Evolutionary conservation across 306 rosid genomes (phyloP), one percentile per base, ranked within the genome.

Genomic region (Cicer chorassanicum): DNA sequence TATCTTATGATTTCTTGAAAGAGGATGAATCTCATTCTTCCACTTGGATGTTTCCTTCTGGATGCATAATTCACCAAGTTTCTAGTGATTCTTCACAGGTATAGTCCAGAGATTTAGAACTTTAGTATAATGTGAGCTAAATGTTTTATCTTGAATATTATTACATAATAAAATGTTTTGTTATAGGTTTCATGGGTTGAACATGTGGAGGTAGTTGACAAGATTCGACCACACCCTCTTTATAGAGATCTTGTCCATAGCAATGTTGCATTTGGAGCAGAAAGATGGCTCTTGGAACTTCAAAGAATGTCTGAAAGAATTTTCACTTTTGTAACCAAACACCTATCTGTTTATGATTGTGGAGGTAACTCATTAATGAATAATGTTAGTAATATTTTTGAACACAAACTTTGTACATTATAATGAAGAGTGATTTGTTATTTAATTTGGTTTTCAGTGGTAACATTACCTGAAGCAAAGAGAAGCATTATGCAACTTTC

Each of bases 171-270:
- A 12, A 46, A 41, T 41, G 9, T 41, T 7, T 42, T 42, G n/a
- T 48, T 46, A 11, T 13, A 93, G 98, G 71, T 93, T 49, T 85
- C 88, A 6, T 91, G 98, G 97, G 75, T 89, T 9, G 98, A 93
- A 61, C 97, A 91, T 73, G 92, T 91, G 9, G 86, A 85, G 67
- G 92, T 91, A 40, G 96, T 89, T 60, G 89, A 87, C 4, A 84
- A 65, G 63, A 43, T 59, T 13, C 84, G 81, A 46, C 56, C 81
- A 1, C 92, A 88, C 64, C 24, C 56, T 14, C 80, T 88, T 1
- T 93, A 77, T 16, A 82, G 87, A 67, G 88, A 86, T 71, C 69
- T 89, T 48, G 76, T 89, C 1, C 71, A 61, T 6, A 59, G 59
- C 9, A 63, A 11, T 12, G 21, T 53, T 12, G 89, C 91, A 7